Conservation (phyloP, 2,329 filamentous ascomycete species). For the Endoconidiophora polonica region DNA sequence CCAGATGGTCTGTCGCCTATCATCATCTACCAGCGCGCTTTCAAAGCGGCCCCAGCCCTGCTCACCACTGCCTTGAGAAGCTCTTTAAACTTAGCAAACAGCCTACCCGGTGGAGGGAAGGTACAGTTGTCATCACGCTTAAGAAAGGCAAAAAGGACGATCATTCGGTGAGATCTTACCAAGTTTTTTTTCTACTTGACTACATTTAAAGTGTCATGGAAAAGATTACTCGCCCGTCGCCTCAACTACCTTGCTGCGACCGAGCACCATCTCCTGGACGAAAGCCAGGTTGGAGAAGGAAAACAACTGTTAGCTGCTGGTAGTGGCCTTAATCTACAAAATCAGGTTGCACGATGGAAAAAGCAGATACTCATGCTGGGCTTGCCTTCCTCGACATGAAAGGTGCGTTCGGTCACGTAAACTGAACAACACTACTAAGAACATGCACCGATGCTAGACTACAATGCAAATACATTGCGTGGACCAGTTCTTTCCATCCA, state of each 20-base stretch:
- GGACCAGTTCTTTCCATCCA: background rate
- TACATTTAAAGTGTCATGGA: background rate
- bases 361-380: background rate
- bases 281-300: background rate
- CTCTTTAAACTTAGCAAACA: background rate
- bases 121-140: background rate
- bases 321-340: background rate
- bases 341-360: background rate
- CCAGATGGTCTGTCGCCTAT: background rate
- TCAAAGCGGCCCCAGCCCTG: background rate
- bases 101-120: background rate
- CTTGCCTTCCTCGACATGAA: background rate
- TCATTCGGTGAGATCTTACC: background rate
- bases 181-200: background rate
- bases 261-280: background rate
- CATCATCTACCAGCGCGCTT: background rate
- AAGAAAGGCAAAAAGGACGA: background rate
- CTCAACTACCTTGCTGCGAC: background rate
- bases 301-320: background rate
- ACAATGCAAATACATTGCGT: background rate
- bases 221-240: background rate
- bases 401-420: background rate
- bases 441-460: background rate
- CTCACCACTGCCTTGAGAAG: background rate
- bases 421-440: background rate